These are phyloP conservation scores for Phytophthora ohioensis DNA, from an alignment of 352 stramenopile species.

Conservation along the genomic window DNA sequence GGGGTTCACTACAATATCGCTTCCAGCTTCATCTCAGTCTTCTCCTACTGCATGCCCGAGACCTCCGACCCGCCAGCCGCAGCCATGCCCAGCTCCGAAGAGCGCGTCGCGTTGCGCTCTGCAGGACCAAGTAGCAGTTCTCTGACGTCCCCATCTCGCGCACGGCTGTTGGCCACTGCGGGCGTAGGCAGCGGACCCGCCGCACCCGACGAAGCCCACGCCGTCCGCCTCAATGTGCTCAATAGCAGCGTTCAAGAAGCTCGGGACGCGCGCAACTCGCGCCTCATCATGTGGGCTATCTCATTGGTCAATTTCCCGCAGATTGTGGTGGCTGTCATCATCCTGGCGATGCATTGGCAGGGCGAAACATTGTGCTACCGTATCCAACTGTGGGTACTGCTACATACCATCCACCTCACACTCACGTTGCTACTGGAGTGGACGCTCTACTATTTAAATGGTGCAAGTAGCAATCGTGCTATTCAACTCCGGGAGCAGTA, in stretches of 20 bases:
- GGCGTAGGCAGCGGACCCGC: conserved; percentile 34
- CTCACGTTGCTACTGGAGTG: conserved; percentile 80
- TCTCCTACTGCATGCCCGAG: conserved; percentile 27
- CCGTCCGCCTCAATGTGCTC: conserved; percentile 85
- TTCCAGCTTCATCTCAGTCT: neutral
- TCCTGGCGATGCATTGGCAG: conserved; percentile 77
- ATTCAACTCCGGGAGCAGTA: conserved; percentile 73
- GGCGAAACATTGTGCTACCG: conserved; percentile 81
- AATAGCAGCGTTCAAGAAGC: conserved; percentile 86
- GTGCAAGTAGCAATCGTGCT: conserved; percentile 56
- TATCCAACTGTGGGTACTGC: conserved; percentile 85
- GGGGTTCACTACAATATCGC: neutral
- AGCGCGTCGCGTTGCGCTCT: conserved; percentile 37
- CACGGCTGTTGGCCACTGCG: conserved; percentile 35
- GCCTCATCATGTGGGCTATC: conserved; percentile 82
- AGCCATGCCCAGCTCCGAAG: conserved; percentile 39
- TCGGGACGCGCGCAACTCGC: conserved; percentile 79
- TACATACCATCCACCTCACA: conserved; percentile 76
- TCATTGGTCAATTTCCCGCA: conserved; percentile 84
- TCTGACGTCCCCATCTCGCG: conserved; percentile 37
- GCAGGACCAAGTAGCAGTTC: conserved; percentile 29
- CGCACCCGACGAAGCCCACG: conserved; percentile 74
- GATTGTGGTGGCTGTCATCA: conserved; percentile 60
- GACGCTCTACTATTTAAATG: conserved; percentile 80
- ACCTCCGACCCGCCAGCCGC: conserved; percentile 16